Percentiles rank a stretch among this genome's conserved stretches.
Evolutionary conservation across 2,329 filamentous ascomycete species (phyloP).

Genomic region (Phaeosphaeria sp.): DNA sequence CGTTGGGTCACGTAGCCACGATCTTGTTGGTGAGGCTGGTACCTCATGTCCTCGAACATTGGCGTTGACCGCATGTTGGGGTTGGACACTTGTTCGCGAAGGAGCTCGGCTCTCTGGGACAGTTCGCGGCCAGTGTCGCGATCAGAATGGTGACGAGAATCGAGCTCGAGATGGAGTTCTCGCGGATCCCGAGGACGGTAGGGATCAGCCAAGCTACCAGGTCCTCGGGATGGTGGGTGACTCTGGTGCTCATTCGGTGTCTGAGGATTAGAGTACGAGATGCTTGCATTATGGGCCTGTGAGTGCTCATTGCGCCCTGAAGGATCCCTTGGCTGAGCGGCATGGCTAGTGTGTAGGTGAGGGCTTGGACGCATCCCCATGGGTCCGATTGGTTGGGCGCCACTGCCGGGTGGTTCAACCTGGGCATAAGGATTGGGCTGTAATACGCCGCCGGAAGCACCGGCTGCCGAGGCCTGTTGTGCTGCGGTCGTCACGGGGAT

Average conservation of each 20-base stretch:
- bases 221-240: conserved; percentile 32
- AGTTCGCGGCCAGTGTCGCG: conserved; percentile 44
- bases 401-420: conserved; percentile 42
- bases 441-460: conserved; percentile 36
- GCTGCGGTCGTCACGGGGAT: conserved; percentile 27
- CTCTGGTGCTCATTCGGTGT: conserved; percentile 39
- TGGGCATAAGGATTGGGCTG: conserved; percentile 48
- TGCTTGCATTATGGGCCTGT: conserved; percentile 36
- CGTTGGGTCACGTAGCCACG: conserved; percentile 37
- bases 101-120: conserved; percentile 35
- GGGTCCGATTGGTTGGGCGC: conserved; percentile 35
- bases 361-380: conserved; percentile 48
- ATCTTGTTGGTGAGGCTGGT: conserved; percentile 35
- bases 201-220: conserved; percentile 30
- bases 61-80: conserved; percentile 27
- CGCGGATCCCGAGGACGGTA: conserved; percentile 40
- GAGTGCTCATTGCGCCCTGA: conserved; percentile 42
- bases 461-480: conserved; percentile 26
- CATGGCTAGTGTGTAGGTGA: conserved; percentile 39
- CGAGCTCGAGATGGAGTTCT: conserved; percentile 37
- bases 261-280: conserved; percentile 44
- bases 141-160: conserved; percentile 35
- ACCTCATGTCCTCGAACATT: conserved; percentile 38
- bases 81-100: conserved; percentile 40
- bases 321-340: conserved; percentile 36